Base-by-base conservation (phyloP, 202 grass and related monocot species). In the Schoenoplectus tabernaemontani region DNA sequence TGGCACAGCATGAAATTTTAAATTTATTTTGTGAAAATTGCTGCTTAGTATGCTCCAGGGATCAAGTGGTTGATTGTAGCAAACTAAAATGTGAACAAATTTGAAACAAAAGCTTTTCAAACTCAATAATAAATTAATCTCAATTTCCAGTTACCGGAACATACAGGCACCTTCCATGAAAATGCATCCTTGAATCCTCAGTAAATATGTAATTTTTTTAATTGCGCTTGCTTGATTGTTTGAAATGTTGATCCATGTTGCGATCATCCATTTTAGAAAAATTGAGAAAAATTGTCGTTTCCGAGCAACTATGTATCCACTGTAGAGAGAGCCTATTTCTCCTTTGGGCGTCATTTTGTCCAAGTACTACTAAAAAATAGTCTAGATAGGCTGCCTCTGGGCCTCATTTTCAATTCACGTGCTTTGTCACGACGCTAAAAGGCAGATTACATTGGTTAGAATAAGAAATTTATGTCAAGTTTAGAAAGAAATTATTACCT, bases 361-460 rank as follows among this genome's bases (percentile, higher is more conserved):
- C 2, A 13, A 16, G 69, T n/a, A 53, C 22, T 24, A 17, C 44
- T 4, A n/a, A n/a, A 33, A 48, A 30, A 74, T 6, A 74, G 69
- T 74, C 46, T 50, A 53, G 6, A 74, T 74, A 74, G 69, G 69
- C 69, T 53, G 69, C 69, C 69, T 34, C 17, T 74, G 5, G n/a
- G 23, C 44, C 24, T 17, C 23, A n/a, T 73, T 74, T 50, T 74
- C 69, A 74, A 74, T 33, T 53, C 69, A 74, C 69, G 69, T 74
- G 69, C 7, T 51, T 74, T 74, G 15, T 33, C 46, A 32, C 3
- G 2, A 26, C 12, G 44, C 39, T 15, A n/a, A 53, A 53, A 51
- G 12, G 26, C 42, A 51, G 26, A 15, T 73, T 73, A 4, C 11
- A 26, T 33, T 32, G 26, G 15, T 74, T 9, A 48, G 16, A 67